Conservation (phyloP, 148 eudicot species). For the Drosera capensis region DNA sequence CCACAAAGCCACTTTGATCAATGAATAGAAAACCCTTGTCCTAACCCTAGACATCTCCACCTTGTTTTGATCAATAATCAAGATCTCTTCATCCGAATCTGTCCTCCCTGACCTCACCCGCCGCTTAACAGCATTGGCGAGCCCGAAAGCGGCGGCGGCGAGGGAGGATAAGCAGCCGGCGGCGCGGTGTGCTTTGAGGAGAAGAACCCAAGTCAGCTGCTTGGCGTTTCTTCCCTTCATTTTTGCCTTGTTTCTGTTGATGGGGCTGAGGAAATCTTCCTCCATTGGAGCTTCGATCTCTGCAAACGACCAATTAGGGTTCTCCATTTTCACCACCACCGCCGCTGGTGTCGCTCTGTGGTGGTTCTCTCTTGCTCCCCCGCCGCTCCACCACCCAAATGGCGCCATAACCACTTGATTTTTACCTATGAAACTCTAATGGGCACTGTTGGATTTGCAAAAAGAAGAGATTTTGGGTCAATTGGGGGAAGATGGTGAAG, state of each 20-base stretch:
- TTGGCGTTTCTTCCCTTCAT: slow-evolving; percentile 56
- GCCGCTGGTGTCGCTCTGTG: slow-evolving; percentile 82
- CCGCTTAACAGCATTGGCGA: slow-evolving; percentile 45
- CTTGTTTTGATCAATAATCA: slow-evolving; percentile 1
- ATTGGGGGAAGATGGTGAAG: neutral
- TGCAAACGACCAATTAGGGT: slow-evolving; percentile 85
- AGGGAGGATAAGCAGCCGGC: slow-evolving; percentile 71
- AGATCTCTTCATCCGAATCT: slow-evolving; percentile 22
- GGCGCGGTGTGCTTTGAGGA: slow-evolving; percentile 62
- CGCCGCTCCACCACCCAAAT: slow-evolving; percentile 45
- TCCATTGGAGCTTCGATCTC: slow-evolving; percentile 45
- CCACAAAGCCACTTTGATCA: slow-evolving; percentile 30
- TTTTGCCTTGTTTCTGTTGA: slow-evolving; percentile 9
- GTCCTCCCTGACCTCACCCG: slow-evolving; percentile 54
- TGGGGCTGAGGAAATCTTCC: slow-evolving; percentile 23
- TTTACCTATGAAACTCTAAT: neutral
- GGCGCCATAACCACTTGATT: slow-evolving; percentile 31
- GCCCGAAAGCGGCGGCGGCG: slow-evolving; percentile 27
- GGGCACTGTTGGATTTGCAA: neutral
- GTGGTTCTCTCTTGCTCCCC: slow-evolving; percentile 27
- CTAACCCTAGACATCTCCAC: slow-evolving; percentile 7
- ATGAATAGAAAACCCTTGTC: slow-evolving; percentile 26
- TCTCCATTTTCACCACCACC: slow-evolving; percentile 87
- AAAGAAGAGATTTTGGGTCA: neutral
- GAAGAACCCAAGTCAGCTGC: slow-evolving; percentile 82